phyloP scores from a whole-genome alignment of 208 protist species.

The Leishmania tarentolae region DNA sequence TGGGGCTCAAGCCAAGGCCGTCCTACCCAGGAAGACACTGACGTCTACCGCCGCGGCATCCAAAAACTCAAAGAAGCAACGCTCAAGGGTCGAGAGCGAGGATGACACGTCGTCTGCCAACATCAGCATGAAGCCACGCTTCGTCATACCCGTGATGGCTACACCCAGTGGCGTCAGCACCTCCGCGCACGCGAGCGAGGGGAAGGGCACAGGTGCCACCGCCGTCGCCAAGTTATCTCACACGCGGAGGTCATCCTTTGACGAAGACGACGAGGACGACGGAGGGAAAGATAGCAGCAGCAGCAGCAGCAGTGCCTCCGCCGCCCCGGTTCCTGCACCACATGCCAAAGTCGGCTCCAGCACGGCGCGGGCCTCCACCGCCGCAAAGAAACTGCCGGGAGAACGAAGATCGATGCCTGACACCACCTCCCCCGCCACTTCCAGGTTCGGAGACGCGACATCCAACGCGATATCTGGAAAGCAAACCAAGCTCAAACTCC shows the following conservation, averaged over 20 bases:
- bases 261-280: conserved; percentile 32
- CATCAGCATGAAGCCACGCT: conserved; percentile 4
- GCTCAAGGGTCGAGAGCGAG: not conserved
- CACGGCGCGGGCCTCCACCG: not conserved
- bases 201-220: too few relatives aligned
- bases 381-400: not conserved
- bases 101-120: conserved; percentile 7
- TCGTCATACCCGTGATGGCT: not conserved
- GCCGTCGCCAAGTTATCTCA: conserved; percentile 5
- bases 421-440: not conserved
- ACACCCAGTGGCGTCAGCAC: not conserved
- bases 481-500: conserved; percentile 30
- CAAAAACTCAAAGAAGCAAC: not conserved
- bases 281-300: not conserved
- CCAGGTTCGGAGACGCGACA: not conserved
- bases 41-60: too few relatives aligned
- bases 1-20: not conserved
- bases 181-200: not conserved
- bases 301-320: not conserved
- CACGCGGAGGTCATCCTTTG: conserved; percentile 34
- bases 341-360: not conserved
- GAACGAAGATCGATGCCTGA: not conserved
- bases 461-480: not conserved
- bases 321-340: not conserved
- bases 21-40: not conserved